Evolutionary conservation across 805 yeast genomes (phyloP).

Genomic region (Kodamaea laetipori): DNA sequence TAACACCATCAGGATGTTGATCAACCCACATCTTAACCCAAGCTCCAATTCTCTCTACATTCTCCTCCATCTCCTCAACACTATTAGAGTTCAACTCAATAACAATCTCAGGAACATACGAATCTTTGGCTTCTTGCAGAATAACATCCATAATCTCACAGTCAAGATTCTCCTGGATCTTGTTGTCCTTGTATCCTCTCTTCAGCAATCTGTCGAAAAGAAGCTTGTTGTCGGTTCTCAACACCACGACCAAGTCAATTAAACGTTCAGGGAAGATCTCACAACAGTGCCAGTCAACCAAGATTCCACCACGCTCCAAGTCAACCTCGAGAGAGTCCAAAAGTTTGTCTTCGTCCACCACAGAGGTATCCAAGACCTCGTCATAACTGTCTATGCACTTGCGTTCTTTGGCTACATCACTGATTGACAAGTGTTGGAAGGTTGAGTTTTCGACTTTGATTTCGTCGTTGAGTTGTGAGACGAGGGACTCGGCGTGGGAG

Average conservation of each 20-base stretch:
- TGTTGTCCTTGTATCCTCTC: constrained; percentile 77
- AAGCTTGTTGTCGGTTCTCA: constrained; percentile 71
- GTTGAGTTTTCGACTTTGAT: constrained; percentile 20
- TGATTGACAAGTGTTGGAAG: constrained; percentile 61
- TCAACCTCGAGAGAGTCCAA: constrained; percentile 79
- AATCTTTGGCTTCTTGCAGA: constrained; percentile 80
- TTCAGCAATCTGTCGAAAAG: constrained; percentile 74
- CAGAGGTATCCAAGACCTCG: constrained; percentile 77
- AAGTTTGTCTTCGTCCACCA: constrained; percentile 90
- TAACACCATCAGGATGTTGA: constrained; percentile 45
- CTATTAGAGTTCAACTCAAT: constrained; percentile 75
- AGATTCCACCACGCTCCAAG: constrained; percentile 80
- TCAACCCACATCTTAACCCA: constrained; percentile 80
- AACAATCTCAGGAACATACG: constrained; percentile 77
- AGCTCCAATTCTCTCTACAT: constrained; percentile 68
- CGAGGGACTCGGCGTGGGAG: constrained; percentile 66
- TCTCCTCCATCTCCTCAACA: constrained; percentile 78
- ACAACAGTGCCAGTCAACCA: constrained; percentile 97
- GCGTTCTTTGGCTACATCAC: constrained; percentile 78
- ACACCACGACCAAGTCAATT: constrained; percentile 88
- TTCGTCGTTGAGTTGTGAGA: constrained; percentile 48
- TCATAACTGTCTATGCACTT: constrained; percentile 83
- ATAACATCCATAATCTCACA: constrained; percentile 97
- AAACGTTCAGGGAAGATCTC: constrained; percentile 92
- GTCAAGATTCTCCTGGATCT: constrained; percentile 88